Evolutionary conservation across 1,284 basidiomycete species (phyloP).

Genomic region (Wallemia ichthyophaga): DNA sequence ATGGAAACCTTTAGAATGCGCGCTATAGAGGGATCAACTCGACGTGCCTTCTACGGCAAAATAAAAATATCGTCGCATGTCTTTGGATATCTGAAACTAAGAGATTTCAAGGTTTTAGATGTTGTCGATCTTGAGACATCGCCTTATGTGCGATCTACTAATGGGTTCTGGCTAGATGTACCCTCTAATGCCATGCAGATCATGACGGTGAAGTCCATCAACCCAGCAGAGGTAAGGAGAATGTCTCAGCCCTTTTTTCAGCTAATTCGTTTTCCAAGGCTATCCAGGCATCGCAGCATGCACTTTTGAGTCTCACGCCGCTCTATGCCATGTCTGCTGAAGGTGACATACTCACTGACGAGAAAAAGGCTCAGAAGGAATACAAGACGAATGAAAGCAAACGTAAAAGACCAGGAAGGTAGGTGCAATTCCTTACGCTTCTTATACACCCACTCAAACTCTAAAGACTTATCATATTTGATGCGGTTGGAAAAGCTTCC

Average conservation of each 20-base stretch:
- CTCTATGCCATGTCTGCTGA: conserved; percentile 32
- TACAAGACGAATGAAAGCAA: conserved; percentile 27
- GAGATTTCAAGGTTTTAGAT: conserved; percentile 38
- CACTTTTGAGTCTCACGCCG: conserved; percentile 32
- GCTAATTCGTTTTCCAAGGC: no score
- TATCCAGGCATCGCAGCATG: conserved; percentile 61
- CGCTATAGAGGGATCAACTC: conserved; percentile 28
- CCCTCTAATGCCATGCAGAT: conserved; percentile 25
- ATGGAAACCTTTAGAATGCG: conserved; percentile 44
- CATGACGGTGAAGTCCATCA: conserved; percentile 29
- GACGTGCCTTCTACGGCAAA: conserved; percentile 42
- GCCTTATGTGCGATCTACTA: conserved; percentile 41
- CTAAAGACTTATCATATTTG: conserved; percentile 66
- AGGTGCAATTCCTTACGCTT: conserved; percentile 4
- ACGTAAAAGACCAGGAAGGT: conserved; percentile 49
- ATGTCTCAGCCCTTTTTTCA: no score
- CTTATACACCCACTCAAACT: no score
- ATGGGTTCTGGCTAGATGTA: conserved; percentile 62
- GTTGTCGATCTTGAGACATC: conserved; percentile 48
- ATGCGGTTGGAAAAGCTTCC: conserved; percentile 34
- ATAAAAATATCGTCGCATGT: conserved; percentile 40
- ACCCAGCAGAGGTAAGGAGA: conserved; percentile 25
- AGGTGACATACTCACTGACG: conserved; percentile 50
- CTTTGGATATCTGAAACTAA: conserved; percentile 22
- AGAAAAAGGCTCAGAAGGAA: conserved; percentile 46